These are phyloP conservation scores for Tetrahymena malaccensis DNA, from an alignment of 73 alveolate species.

Conservation along the genomic window DNA sequence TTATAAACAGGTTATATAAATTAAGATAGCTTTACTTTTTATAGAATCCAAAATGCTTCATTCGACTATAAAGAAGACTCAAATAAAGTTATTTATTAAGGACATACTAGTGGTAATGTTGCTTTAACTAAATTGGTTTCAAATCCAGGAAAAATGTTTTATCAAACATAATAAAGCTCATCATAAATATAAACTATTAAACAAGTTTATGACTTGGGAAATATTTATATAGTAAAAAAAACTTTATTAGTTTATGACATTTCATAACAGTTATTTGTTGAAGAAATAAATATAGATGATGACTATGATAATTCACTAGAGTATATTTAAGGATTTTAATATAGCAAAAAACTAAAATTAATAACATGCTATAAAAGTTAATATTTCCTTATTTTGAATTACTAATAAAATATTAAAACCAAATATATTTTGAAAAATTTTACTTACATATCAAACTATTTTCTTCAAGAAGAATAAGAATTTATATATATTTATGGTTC, in stretches of 20 bases:
- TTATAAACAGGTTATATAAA: not conserved
- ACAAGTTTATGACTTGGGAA: not conserved
- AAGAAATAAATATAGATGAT: not conserved
- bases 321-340: not conserved
- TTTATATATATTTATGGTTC: not conserved
- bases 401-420: no score
- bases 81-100: not conserved
- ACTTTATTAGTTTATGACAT: not conserved
- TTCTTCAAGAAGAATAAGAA: not conserved
- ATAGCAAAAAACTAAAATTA: not conserved
- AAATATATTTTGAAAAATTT: no score
- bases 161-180: not conserved
- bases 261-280: not conserved
- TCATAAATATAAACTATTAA: not conserved
- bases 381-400: no score
- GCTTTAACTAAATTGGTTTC: not conserved
- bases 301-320: not conserved
- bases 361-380: not conserved
- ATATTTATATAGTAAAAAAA: not conserved
- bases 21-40: not conserved
- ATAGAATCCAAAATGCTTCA: not conserved
- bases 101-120: not conserved
- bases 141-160: not conserved
- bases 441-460: not conserved
- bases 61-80: not conserved